Conservation (phyloP, 2,329 filamentous ascomycete species). For the Phyllosticta citrichinensis region DNA sequence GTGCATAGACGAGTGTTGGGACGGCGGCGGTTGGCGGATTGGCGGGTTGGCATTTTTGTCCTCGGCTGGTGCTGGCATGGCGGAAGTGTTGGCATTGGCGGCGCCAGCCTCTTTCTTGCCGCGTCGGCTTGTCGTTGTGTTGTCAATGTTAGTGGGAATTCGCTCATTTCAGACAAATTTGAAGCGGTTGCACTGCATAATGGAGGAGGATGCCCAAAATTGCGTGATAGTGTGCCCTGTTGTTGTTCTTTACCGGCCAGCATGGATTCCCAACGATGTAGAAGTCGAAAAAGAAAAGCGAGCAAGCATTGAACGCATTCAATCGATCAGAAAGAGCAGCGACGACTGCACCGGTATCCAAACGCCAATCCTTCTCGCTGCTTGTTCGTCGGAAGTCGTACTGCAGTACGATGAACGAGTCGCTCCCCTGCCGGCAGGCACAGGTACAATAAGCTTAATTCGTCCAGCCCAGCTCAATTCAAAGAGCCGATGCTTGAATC, state of each 20-base stretch:
- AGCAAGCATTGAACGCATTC: neutral
- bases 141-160: neutral
- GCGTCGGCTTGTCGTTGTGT: neutral
- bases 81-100: neutral
- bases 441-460: neutral
- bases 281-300: neutral
- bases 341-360: neutral
- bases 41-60: neutral
- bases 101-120: neutral
- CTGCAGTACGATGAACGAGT: neutral
- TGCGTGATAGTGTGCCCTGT: neutral
- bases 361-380: neutral
- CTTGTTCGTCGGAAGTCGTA: neutral
- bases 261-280: neutral
- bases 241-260: neutral
- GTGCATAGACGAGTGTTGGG: neutral
- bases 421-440: neutral
- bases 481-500: neutral
- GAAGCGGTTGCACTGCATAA: neutral
- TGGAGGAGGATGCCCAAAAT: neutral
- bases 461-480: neutral
- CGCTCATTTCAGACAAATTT: neutral
- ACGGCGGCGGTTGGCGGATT: neutral
- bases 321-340: neutral
- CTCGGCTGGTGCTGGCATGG: neutral